Evolutionary conservation across 1,284 basidiomycete species (phyloP), one percentile per base, ranked within the genome.

Genomic region (Microbotryum scabiosae): DNA sequence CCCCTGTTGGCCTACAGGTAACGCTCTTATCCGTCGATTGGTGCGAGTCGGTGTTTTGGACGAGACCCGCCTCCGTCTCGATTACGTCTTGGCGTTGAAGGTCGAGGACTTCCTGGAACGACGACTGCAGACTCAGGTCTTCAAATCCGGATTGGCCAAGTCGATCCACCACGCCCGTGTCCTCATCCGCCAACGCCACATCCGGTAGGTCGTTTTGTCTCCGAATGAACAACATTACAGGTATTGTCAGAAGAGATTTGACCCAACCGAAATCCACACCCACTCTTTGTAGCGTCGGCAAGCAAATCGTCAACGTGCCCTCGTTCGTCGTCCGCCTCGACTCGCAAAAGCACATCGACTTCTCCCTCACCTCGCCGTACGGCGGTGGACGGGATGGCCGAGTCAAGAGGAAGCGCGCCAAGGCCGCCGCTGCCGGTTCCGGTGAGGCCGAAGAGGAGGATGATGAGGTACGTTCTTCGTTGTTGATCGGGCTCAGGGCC

Each of bases 31-130:
- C 78, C 92, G 71, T 74, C 91, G 94, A 80, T 97, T 71, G 92
- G 63, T 99, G 60, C 92, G 94, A 75, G 97, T 99, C 74, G 94
- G 94, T 84, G 94, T 98, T 82, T 88, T 99, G 78, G 96, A 98
- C 78, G 94, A 99, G 83, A 81, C 84, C 70, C 88, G 93, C 78
- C 97, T 98, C 96, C 86, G 91, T 80, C 88, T 97, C 79, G 92
- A 97, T 88, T 98, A 97, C 86, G 94, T 97, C 81, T 82, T 98
- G 76, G 93, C 93, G 62, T 82, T 97, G 76, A 97, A 97, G 83
- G 87, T 97, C 73, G 94, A 99, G 80, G 94, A 98, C 80, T 99
- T 99, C 86, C 87, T 99, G 85, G 96, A 99, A 84, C 85, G 96
- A 73, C 82, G 96, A 73, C 81, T 99, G 73, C 96, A 98, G 82